These are phyloP conservation scores for Phytopythium kandeliae DNA, from an alignment of 352 stramenopile genomes.

Conservation along the genomic window DNA sequence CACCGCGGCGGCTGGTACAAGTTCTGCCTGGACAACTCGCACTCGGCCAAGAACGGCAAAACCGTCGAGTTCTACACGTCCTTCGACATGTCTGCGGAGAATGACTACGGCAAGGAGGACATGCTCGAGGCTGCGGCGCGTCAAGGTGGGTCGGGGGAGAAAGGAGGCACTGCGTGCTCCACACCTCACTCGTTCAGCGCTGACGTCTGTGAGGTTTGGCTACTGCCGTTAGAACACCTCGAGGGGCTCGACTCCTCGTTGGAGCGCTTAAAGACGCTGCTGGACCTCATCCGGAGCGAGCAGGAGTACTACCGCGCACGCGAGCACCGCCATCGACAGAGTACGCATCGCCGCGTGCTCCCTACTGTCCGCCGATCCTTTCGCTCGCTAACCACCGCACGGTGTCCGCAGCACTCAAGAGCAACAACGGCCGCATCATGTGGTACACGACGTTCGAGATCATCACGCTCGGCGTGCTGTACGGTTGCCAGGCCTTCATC, in stretches of 20 bases:
- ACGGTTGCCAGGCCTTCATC: constrained; percentile 66
- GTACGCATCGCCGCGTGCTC: too few species aligned
- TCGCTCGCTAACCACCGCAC: too few species aligned
- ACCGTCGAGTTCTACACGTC: constrained; percentile 79
- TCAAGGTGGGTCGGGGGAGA: constrained; percentile 35
- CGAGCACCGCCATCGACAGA: constrained; percentile 66
- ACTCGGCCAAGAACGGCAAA: constrained; percentile 59
- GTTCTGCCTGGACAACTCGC: constrained; percentile 78
- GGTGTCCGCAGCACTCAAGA: constrained; percentile 45
- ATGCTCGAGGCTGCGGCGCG: constrained; percentile 57
- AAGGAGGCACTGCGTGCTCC: neutral
- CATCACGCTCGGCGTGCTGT: constrained; percentile 55
- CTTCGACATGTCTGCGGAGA: constrained; percentile 71
- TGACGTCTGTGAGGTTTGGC: neutral
- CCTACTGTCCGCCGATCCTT: too few species aligned
- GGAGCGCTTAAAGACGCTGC: constrained; percentile 45
- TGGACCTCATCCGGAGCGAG: constrained; percentile 72
- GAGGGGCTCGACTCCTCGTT: constrained; percentile 59
- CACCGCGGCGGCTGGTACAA: constrained; percentile 83
- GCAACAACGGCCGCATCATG: constrained; percentile 73
- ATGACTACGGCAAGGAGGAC: constrained; percentile 72
- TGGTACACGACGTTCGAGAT: constrained; percentile 79
- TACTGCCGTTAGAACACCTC: constrained; percentile 50
- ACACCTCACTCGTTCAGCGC: too few species aligned
- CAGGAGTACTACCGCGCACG: constrained; percentile 72